A percentile compares a stretch with the other conserved stretches of the same genome.
phyloP scores from a whole-genome alignment of 352 stramenopile genomes.

The Globisporangium nagaii region DNA sequence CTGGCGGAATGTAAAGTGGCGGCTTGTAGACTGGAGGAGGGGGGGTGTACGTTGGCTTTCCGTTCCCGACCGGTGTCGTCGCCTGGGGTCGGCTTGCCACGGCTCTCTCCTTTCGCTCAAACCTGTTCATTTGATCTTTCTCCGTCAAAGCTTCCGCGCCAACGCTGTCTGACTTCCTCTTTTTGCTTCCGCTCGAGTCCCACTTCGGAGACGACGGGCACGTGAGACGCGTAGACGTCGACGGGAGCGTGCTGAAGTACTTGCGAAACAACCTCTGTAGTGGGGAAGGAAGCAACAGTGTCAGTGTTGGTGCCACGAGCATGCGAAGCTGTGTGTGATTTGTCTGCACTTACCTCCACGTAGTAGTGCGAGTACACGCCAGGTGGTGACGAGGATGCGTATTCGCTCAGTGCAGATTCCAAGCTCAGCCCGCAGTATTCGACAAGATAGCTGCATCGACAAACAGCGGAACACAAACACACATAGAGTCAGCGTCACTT shows the following conservation, averaged over 20 bases:
- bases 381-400: constrained; percentile 37
- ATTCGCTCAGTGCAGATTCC: constrained; percentile 63
- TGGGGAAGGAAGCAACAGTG: neutral
- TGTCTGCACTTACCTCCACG: constrained; percentile 50
- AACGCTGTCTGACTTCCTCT: constrained; percentile 28
- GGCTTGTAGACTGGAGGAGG: constrained; percentile 60
- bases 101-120: constrained; percentile 38
- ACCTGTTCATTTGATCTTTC: constrained; percentile 51
- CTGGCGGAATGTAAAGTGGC: constrained; percentile 62
- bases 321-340: too few species aligned
- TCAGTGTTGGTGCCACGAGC: neutral
- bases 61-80: constrained; percentile 21
- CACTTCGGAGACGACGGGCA: constrained; percentile 58
- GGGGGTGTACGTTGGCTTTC: constrained; percentile 17
- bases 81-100: constrained; percentile 7
- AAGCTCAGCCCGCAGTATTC: constrained; percentile 58
- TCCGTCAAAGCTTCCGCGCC: constrained; percentile 65
- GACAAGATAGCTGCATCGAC: constrained; percentile 63
- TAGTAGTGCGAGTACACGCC: constrained; percentile 68
- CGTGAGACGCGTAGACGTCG: constrained; percentile 34
- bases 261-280: constrained; percentile 67
- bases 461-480: neutral
- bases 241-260: constrained; percentile 68
- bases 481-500: neutral
- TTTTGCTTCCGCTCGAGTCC: constrained; percentile 46